Evolutionary conservation across 306 rosid species (phyloP).

Genomic region (Lithocarpus polystachyus): DNA sequence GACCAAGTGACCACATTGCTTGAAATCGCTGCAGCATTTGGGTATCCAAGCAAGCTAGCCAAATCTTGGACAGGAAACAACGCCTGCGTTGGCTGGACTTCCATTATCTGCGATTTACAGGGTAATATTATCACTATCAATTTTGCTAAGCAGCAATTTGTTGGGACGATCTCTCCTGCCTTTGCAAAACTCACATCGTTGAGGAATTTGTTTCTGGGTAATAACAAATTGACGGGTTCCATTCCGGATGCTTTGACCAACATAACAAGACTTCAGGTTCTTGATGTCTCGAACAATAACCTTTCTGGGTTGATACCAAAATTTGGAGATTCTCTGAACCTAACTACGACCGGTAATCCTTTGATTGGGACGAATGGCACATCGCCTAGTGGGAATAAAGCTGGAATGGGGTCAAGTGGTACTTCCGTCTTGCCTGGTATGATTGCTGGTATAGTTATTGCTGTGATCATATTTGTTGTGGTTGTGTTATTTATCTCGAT

Average conservation of each 20-base stretch:
- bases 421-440: slow-evolving; percentile 30
- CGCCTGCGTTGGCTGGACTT: no score
- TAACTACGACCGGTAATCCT: slow-evolving; percentile 42
- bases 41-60: no score
- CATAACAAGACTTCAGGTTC: slow-evolving; percentile 42
- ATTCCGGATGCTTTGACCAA: slow-evolving; percentile 43
- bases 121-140: no score
- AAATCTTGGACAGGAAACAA: no score
- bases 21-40: no score
- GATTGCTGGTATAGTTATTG: slow-evolving; percentile 59
- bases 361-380: slow-evolving; percentile 40
- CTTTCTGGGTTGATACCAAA: slow-evolving; percentile 52
- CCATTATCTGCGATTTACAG: no score
- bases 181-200: no score
- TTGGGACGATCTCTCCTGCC: no score
- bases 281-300: slow-evolving; percentile 62
- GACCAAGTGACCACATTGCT: no score
- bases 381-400: slow-evolving; percentile 27
- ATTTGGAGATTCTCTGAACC: slow-evolving; percentile 37
- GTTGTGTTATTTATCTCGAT: slow-evolving; percentile 49
- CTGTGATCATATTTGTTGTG: slow-evolving; percentile 43
- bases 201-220: slow-evolving; percentile 53
- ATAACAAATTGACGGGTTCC: slow-evolving; percentile 46
- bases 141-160: no score
- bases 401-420: slow-evolving; percentile 15